Conservation (phyloP, 2,329 filamentous ascomycete species). For the Diaporthe helianthi region DNA sequence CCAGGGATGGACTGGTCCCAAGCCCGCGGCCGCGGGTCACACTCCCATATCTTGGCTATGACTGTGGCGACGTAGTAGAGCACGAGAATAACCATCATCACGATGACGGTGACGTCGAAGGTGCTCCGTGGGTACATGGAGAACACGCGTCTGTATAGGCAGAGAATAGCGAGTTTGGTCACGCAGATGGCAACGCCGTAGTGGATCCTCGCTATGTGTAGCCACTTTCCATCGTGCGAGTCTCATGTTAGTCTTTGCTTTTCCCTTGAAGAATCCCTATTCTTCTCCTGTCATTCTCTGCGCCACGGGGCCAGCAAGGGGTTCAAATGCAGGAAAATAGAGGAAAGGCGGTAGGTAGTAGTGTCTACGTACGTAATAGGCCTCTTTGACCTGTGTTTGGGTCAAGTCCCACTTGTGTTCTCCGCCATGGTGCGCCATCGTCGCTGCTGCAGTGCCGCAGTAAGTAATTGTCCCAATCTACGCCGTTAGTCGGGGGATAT, state of each 20-base stretch:
- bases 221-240: not conserved
- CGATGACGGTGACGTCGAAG: not conserved
- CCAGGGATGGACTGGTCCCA: slow-evolving; percentile 1
- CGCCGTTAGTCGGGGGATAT: not conserved
- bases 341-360: not conserved
- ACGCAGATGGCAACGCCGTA: slow-evolving; percentile 27
- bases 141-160: slow-evolving; percentile 7
- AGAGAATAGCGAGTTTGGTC: slow-evolving; percentile 10
- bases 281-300: not conserved
- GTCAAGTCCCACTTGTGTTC: slow-evolving; percentile 8
- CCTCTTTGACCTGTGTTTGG: not conserved
- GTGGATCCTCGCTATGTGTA: slow-evolving; percentile 9
- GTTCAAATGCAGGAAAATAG: not conserved
- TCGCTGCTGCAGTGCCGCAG: slow-evolving; percentile 13
- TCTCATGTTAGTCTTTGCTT: not conserved
- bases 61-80: slow-evolving; percentile 12
- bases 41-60: slow-evolving; percentile 20
- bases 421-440: slow-evolving; percentile 14
- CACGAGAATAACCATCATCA: slow-evolving; percentile 2
- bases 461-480: not conserved
- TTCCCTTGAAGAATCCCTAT: not conserved
- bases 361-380: slow-evolving; percentile 3
- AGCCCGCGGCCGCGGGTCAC: not conserved
- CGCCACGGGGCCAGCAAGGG: not conserved
- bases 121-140: not conserved